phyloP scores from a whole-genome alignment of 2,329 filamentous ascomycete species.

The Fusarium tricinctum region DNA sequence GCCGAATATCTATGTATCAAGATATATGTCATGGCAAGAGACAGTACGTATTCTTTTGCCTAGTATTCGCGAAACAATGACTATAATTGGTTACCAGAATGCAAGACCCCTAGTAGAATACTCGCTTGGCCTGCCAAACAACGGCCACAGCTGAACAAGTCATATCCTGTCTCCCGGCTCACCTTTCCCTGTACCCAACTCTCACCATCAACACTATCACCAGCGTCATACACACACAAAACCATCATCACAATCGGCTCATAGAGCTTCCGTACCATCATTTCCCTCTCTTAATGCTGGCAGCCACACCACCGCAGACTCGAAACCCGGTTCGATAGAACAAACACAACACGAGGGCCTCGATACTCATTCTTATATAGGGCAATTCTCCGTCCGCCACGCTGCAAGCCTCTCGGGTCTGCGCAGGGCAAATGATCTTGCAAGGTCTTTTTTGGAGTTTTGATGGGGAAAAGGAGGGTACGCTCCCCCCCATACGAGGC shows the following conservation, averaged over 20 bases:
- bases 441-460: not conserved
- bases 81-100: constrained; percentile 42
- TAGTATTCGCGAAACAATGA: constrained; percentile 33
- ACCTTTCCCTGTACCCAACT: constrained; percentile 11
- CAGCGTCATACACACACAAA: constrained; percentile 15
- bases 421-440: not conserved
- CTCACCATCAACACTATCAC: not conserved
- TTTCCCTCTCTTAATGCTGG: too few relatives aligned
- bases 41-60: not conserved
- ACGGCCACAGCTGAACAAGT: constrained; percentile 27
- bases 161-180: constrained; percentile 12
- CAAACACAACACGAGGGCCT: constrained; percentile 10
- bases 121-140: constrained; percentile 49
- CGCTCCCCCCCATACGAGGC: constrained; percentile 52
- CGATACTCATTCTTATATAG: constrained; percentile 11
- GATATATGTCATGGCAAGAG: not conserved
- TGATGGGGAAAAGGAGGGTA: not conserved
- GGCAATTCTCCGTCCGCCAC: constrained; percentile 25
- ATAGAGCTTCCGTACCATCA: constrained; percentile 2
- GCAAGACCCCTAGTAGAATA: constrained; percentile 33
- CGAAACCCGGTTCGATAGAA: constrained; percentile 1
- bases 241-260: not conserved
- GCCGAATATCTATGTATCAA: constrained; percentile 1
- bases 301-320: not conserved
- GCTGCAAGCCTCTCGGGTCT: constrained; percentile 28